These are phyloP conservation scores for Candida railenensis DNA, from an alignment of 805 yeast genomes.

Conservation along the genomic window DNA sequence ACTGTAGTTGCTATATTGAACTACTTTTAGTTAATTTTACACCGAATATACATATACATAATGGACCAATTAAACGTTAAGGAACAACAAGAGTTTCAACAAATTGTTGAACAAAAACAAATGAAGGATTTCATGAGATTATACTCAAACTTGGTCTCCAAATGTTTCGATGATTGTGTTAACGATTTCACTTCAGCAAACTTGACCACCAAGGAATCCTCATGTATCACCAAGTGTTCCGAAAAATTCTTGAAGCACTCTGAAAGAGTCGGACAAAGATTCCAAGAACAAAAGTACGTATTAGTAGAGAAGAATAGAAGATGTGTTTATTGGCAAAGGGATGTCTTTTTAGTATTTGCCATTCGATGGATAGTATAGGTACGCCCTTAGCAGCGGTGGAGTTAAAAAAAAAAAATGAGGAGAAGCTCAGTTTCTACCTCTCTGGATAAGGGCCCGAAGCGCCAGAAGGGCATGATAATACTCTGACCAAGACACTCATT, in stretches of 20 bases:
- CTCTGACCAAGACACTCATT: no score
- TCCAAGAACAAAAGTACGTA: constrained; percentile 90
- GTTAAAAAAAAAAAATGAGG: not conserved
- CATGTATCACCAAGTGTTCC: constrained; percentile 88
- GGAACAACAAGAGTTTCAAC: constrained; percentile 96
- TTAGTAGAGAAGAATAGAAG: not conserved
- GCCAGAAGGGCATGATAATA: no score
- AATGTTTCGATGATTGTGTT: constrained; percentile 97
- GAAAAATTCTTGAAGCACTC: constrained; percentile 97
- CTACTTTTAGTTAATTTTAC: not conserved
- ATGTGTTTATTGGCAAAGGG: not conserved
- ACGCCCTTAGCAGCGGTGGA: no score
- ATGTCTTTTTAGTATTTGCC: no score
- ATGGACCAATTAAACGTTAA: constrained; percentile 95
- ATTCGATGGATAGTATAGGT: no score
- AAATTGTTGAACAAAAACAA: constrained; percentile 93
- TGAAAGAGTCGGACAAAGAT: constrained; percentile 97
- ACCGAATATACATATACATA: constrained; percentile 16
- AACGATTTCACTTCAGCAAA: constrained; percentile 94
- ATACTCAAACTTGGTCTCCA: constrained; percentile 91
- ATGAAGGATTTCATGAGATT: constrained; percentile 98
- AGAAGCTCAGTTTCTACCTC: no score
- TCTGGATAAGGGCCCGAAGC: no score
- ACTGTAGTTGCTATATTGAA: no score
- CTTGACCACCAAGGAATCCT: constrained; percentile 79